Evolutionary conservation across 306 rosid species (phyloP), one percentile per base, ranked within the genome.

Genomic region (Cucurbita moschata): DNA sequence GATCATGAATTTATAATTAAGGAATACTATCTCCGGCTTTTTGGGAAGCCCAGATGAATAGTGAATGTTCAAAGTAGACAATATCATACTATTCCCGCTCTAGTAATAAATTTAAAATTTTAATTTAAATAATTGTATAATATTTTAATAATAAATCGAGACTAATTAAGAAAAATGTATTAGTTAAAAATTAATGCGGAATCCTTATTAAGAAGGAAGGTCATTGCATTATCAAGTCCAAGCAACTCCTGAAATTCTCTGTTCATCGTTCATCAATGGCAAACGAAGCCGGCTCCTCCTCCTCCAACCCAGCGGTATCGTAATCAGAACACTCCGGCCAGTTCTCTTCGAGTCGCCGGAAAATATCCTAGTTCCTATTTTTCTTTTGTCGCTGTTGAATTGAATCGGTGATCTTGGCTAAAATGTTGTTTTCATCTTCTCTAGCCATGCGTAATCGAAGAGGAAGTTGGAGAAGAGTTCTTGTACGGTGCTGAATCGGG

Each of bases 401-500:
- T 67, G n/a, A 18, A 67, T 46, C 73, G 73, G 12, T 14, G 73
- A 47, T 23, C 14, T 68, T 13, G 43, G 14, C 62, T 51, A 52
- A 40, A 43, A 40, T 49, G 43, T 13, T 70, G 59, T 23, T 60
- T 23, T 47, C 4, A 6, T 40, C 49, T 60, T 80, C 74, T 47
- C 23, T 26, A 85, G 85, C 81, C 76, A 55, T 47, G 71, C 37
- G 52, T 75, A 12, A 60, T 53, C 15, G 81, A 79, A 74, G 83
- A 63, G 66, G 89, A 87, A 77, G 87, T 65, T 79, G 90, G 84
- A 10, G 76, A 77, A 37, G 84, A 78, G 10, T 42, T 60, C 19
- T 70, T 65, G 16, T 50, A 77, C 2, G 75, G 92, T 18, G 85
- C 79, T 4, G 87, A 85, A 77, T 86, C 91, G 46, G 96, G 96